These are phyloP conservation scores for Dryadomyces sulphureus DNA, from an alignment of 2,329 filamentous ascomycete species.

Conservation along the genomic window DNA sequence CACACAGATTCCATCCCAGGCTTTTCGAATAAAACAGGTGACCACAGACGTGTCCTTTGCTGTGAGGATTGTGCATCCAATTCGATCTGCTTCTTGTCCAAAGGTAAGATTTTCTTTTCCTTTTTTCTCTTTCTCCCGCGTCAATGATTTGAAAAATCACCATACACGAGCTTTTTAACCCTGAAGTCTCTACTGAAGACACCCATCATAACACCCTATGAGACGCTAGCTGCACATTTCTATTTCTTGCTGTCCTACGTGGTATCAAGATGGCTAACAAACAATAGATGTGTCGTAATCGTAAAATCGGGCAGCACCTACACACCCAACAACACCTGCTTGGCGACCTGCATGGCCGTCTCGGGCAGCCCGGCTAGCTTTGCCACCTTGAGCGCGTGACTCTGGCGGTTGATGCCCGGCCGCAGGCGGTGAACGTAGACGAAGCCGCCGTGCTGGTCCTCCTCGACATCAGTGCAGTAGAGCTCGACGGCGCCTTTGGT, in stretches of 20 bases:
- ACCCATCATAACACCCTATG: slow-evolving; percentile 43
- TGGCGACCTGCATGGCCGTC: slow-evolving; percentile 54
- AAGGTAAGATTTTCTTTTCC: slow-evolving; percentile 28
- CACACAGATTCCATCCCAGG: not conserved
- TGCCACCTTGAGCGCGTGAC: slow-evolving; percentile 93
- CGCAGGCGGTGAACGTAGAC: slow-evolving; percentile 74
- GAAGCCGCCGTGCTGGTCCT: slow-evolving; percentile 57
- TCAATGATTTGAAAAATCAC: slow-evolving; percentile 40
- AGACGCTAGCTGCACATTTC: slow-evolving; percentile 21
- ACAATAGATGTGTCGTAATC: too few species aligned
- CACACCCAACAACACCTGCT: slow-evolving; percentile 30
- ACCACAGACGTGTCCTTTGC: not conserved
- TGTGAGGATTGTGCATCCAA: not conserved
- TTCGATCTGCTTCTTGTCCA: not conserved
- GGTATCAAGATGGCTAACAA: too few species aligned
- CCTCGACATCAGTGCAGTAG: slow-evolving; percentile 82
- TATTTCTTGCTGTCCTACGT: too few species aligned
- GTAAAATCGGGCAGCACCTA: slow-evolving; percentile 2
- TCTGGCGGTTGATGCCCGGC: slow-evolving; percentile 69
- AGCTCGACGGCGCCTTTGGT: slow-evolving; percentile 35
- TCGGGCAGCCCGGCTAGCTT: slow-evolving; percentile 69
- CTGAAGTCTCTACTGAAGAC: slow-evolving; percentile 47
- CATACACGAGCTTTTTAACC: slow-evolving; percentile 52
- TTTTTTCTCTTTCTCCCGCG: slow-evolving; percentile 10
- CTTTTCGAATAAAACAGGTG: not conserved